Evolutionary conservation across 768 basidiomycete genomes (phyloP), one percentile per base, ranked within the genome.

Genomic region (Tephrocybe sp.): DNA sequence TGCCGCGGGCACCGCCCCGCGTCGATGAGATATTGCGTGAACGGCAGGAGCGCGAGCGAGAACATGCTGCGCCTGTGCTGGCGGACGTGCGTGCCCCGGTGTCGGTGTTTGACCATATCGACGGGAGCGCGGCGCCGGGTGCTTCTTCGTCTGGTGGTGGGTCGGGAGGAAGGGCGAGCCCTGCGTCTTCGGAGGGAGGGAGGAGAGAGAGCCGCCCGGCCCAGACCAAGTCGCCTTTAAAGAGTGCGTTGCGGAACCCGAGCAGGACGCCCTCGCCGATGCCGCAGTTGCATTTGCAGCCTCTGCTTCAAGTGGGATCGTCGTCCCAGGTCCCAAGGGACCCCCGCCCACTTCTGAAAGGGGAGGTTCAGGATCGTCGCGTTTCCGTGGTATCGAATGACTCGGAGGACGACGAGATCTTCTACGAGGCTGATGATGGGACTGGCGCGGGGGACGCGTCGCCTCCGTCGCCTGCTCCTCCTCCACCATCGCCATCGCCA

Each of bases 371-470:
- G 14, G 34, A 36, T 15, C 34, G n/a, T 7, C 38, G 38, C 12
- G 18, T 39, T 9, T 39, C 38, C 17, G n/a, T 39, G 17, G n/a
- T 80, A 18, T 84, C 85, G 39, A 88, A 86, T 54, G 85, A 81
- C 59, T 88, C 88, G 0, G 85, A 76, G 4, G 73, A 75, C 40
- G 88, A 88, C 40, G 88, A 88, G 62, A 69, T 64, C 24, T 70
- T 82, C 38, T 69, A 75, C 23, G 72, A 65, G 23, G 62, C 60
- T 3, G 58, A 65, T n/a, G 56, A 39, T 41, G 34, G 17, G 28
- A 32, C 33, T 15, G 38, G 18, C 11, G 24, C 45, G 15, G 9
- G 18, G 2, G 37, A 14, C 8, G 48, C n/a, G 42, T 4, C 17
- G 15, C 24, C 24, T 4, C 15, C 48, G 20, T 5, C 30, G 24